Base-by-base conservation (phyloP, 2,329 filamentous ascomycete genomes). In the Botrytis cinerea region DNA sequence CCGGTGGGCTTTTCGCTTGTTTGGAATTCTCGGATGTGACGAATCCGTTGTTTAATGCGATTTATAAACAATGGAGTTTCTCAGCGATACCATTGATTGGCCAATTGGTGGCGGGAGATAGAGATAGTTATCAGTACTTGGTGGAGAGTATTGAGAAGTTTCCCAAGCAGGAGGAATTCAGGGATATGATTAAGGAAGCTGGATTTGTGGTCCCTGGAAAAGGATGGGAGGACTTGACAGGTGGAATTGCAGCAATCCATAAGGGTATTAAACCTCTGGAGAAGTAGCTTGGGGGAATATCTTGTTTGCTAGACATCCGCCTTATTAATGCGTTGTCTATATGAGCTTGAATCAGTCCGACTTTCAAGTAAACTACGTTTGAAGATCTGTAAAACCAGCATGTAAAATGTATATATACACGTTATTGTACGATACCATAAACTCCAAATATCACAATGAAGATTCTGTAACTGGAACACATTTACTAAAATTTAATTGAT, bases 91-190 rank as follows among this genome's bases (percentile, higher is more conserved):
- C 96, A 0, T 83, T 99, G 78, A 98, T 99, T 80, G 97, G 96
- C 4, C 95, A 99, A 84, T 81, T 99, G 75, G 95, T 99, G 25
- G 95, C 96, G 2, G 94, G 93, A 10, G 97, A 99, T 82, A 87
- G 95, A 73, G 95, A 97, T 80, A 97, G 94, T 82, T 99, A 99
- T 83, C 96, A 99, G 86, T 99, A 99, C 83, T 87, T 99, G 16
- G 96, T 99, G 16, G 96, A 99, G 87, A 98, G 95, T 83, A 99
- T 99, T 82, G 95, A 98, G 84, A 86, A 89, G 66, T 98, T 98
- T 81, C 97, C 96, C 0, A 91, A 86, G 77, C 97, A 99, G 85
- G 87, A 90, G 70, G 90, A 93, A 77, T 99, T 97, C 81, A 88
- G 91, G 76, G 87, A 89, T 48, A 94, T 97, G 93, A 96, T 97